Percentiles rank a stretch among this genome's conserved stretches.
Conservation (phyloP, 2,329 filamentous ascomycete species). For the Teratosphaeria zuluensis region DNA sequence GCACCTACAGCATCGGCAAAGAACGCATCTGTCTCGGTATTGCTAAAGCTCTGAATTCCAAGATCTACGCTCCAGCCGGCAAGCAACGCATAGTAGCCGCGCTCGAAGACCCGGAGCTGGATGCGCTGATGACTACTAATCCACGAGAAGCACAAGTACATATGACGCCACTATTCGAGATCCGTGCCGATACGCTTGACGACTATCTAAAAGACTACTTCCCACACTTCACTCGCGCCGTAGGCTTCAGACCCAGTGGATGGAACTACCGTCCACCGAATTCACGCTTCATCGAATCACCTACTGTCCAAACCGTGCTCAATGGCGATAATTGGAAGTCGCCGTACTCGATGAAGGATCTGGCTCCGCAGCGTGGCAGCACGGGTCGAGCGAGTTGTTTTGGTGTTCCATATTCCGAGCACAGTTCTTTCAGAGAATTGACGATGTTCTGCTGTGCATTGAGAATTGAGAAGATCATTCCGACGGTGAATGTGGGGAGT, state of each 20-base stretch:
- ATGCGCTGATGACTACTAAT: constrained; percentile 65
- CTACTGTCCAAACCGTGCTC: constrained; percentile 55
- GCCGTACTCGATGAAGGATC: constrained; percentile 59
- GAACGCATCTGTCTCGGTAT: constrained; percentile 92
- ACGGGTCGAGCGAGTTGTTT: constrained; percentile 77
- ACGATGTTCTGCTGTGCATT: constrained; percentile 86
- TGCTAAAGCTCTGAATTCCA: constrained; percentile 71
- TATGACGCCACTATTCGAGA: constrained; percentile 94
- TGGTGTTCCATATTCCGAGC: constrained; percentile 90
- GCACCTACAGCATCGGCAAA: constrained; percentile 96
- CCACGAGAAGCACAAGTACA: constrained; percentile 86
- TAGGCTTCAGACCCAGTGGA: constrained; percentile 85
- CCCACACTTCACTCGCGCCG: constrained; percentile 72
- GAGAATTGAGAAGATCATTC: constrained; percentile 79
- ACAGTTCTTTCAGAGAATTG: constrained; percentile 87
- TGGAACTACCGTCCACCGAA: constrained; percentile 81
- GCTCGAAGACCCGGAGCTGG: constrained; percentile 75
- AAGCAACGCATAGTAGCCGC: constrained; percentile 81
- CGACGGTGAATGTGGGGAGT: constrained; percentile 79
- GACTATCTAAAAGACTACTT: constrained; percentile 78
- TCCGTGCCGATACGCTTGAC: constrained; percentile 79
- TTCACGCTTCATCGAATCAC: constrained; percentile 52
- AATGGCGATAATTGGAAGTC: constrained; percentile 64
- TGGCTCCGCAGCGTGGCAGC: constrained; percentile 74
- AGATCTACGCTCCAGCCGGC: constrained; percentile 75